Evolutionary conservation across 2,329 filamentous ascomycete species (phyloP), one percentile per base, ranked within the genome.

Genomic region (Pochonia chlamydosporia): DNA sequence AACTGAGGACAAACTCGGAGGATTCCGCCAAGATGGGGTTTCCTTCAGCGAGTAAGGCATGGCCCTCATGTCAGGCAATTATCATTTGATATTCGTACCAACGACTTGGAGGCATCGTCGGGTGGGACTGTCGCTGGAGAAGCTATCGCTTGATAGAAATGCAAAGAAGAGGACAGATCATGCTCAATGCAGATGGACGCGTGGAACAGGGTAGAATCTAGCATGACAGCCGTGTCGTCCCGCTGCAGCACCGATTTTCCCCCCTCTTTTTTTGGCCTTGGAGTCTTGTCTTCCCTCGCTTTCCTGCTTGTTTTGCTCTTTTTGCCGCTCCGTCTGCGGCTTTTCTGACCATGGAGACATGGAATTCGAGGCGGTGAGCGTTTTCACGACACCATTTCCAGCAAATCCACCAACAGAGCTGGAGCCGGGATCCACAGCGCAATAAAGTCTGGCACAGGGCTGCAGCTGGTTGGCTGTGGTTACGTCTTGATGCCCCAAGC

Each of bases 331-430:
- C 7, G 26, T 28, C 26, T 13, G 7, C 7, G 7, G 26, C 13
- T 2, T 28, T 40, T 44, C 23, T 21, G 28, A 24, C n/a, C 43
- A 39, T 44, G 33, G 14, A 11, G 33, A 7, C 16, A 39, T 30
- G 23, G n/a, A 7, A 25, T 20, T 37, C 43, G 43, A 44, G 43
- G 43, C 43, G 43, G 43, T 45, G 43, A 45, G 43, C 24, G 33
- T 8, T 44, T 44, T 44, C 28, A 30, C 26, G 30, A 14, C 36
- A 30, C 42, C 42, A 25, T 26, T 44, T 36, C 36, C 16, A 35
- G 42, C 5, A 20, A 36, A 11, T 13, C 16, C 26, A 7, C 14
- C 40, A 30, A 31, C 11, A 16, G 5, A 31, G 25, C 16, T 42
- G 40, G 40, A 42, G 6, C 40, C 40, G 14, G 26, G 31, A 16